A percentile compares a stretch with the other conserved stretches of the same genome.
Conservation (phyloP, 169 alveolate genomes). For the Besnoitia besnoiti region DNA sequence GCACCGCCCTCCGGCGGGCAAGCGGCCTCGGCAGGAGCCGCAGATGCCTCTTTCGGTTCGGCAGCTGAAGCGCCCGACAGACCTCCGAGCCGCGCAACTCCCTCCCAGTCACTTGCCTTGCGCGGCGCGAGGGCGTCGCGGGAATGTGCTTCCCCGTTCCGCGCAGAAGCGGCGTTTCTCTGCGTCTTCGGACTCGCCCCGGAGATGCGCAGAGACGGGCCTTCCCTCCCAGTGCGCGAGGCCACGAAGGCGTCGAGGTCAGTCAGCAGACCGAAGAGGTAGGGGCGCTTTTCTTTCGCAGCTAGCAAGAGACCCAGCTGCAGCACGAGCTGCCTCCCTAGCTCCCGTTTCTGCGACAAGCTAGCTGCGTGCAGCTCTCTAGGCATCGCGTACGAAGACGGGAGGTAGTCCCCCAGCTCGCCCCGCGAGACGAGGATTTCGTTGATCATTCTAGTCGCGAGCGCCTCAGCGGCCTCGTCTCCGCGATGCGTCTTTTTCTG, state of each 20-base stretch:
- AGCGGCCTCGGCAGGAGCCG: too few relatives aligned
- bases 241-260: neutral
- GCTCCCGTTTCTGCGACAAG: neutral
- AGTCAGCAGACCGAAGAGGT: neutral
- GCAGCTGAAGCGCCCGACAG: too few relatives aligned
- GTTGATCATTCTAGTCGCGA: neutral
- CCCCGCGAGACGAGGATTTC: neutral
- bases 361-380: neutral
- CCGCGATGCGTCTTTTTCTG: too few relatives aligned
- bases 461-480: neutral
- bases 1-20: too few relatives aligned
- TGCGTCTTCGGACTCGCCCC: too few relatives aligned
- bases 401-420: neutral
- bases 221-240: neutral
- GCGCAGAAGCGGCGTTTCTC: too few relatives aligned
- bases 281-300: neutral
- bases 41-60: too few relatives aligned
- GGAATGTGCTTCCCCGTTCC: too few relatives aligned
- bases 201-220: too few relatives aligned
- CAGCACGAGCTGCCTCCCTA: slow-evolving; percentile 1
- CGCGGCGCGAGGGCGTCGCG: too few relatives aligned
- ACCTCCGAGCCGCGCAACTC: too few relatives aligned
- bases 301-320: neutral
- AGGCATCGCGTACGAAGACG: slow-evolving; percentile 3
- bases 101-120: too few relatives aligned